Base-by-base conservation (phyloP, 2,329 filamentous ascomycete species). In the Fusarium zealandicum region DNA sequence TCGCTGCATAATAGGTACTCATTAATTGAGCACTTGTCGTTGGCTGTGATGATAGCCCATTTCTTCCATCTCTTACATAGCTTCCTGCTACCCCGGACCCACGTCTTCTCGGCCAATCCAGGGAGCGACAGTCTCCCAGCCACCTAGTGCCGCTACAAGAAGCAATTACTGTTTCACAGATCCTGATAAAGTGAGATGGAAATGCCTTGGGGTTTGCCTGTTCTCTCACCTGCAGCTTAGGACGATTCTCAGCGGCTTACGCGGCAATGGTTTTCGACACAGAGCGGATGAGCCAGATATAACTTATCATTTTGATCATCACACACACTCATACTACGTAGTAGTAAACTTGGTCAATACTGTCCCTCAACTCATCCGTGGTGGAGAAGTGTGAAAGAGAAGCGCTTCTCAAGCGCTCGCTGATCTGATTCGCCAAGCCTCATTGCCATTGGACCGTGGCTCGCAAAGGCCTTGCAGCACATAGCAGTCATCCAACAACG, bases 21-120 rank as follows among this genome's bases (percentile, higher is more conserved):
- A 32, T 28, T n/a, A 37, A 28, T n/a, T 40, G 41, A 44, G 50
- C n/a, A n/a, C 20, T 22, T 22, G 7, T 25, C 7, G 22, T 25
- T 25, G 22, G 22, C 22, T 25, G 22, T 6, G n/a, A 25, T 25
- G 22, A 8, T 8, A 6, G 20, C 22, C 20, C 20, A 20, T 4
- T 20, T 20, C 20, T 6, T 20, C 6, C 6, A 25, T 25, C 22
- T 25, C 22, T 25, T 25, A n/a, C n/a, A n/a, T n/a, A 8, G 58
- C 33, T 43, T 22, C 25, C 30, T 30, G 20, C 25, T 44, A 53
- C 49, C 49, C 57, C 53, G 42, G 47, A 64, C 63, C 59, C 59
- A 39, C 56, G 50, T 59, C 55, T 32, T 38, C 36, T 35, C 41
- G 13, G 27, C n/a, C 31, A 47, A n/a, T n/a, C n/a, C n/a, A n/a